A percentile compares a stretch with the other conserved stretches of the same genome.
Conservation (phyloP, 2,329 filamentous ascomycete genomes). For the Hymenoscyphus fraxineus region DNA sequence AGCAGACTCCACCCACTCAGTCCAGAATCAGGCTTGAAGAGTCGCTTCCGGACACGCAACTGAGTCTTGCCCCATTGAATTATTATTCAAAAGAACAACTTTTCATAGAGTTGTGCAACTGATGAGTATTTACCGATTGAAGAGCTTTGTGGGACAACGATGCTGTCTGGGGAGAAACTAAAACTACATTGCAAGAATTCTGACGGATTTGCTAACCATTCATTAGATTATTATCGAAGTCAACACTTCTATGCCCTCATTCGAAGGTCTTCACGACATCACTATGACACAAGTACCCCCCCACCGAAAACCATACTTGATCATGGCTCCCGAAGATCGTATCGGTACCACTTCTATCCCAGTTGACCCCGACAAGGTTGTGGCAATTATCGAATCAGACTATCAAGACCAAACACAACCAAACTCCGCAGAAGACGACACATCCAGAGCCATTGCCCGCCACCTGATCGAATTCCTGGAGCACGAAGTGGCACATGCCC, state of each 20-base stretch:
- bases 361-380: slow-evolving; percentile 77
- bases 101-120: too few relatives aligned
- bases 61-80: too few relatives aligned
- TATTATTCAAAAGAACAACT: too few relatives aligned
- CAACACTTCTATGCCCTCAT: slow-evolving; percentile 79
- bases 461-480: slow-evolving; percentile 84
- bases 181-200: too few relatives aligned
- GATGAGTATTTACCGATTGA: too few relatives aligned
- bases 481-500: slow-evolving; percentile 76
- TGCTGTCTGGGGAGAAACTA: too few relatives aligned
- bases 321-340: slow-evolving; percentile 81
- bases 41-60: too few relatives aligned
- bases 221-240: slow-evolving; percentile 78
- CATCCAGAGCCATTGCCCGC: slow-evolving; percentile 66
- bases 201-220: neutral
- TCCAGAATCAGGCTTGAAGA: too few relatives aligned
- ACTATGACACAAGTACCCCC: slow-evolving; percentile 84
- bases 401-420: slow-evolving; percentile 73
- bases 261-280: slow-evolving; percentile 87
- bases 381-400: slow-evolving; percentile 80
- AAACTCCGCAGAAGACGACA: slow-evolving; percentile 73
- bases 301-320: slow-evolving; percentile 75
- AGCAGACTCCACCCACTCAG: too few relatives aligned
- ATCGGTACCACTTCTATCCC: slow-evolving; percentile 82
- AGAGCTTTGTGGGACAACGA: too few relatives aligned